Base-by-base conservation (phyloP, 2,329 filamentous ascomycete species). In the Myriosclerotinia curreyana region DNA sequence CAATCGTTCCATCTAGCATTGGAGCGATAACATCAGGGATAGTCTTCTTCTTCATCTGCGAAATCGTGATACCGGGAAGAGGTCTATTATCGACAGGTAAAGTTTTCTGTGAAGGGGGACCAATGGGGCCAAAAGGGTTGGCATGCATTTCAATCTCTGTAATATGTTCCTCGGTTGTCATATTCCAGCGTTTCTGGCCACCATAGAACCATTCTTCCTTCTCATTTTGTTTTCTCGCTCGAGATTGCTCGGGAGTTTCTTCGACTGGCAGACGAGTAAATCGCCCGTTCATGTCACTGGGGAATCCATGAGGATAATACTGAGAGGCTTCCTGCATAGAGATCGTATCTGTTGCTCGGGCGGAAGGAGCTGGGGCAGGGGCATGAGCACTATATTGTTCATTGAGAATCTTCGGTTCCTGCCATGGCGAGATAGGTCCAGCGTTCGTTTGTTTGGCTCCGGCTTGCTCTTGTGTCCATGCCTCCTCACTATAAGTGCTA, bases 241-340 rank as follows among this genome's bases (percentile, higher is more conserved):
- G 52, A 55, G 70, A 60, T 36, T 54, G 44, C 42, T 59, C 46
- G 5, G 34, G 50, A 20, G 42, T 25, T 22, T 64, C 28, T 17
- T 64, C 53, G 48, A 44, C 53, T 11, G 68, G 66, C n/a, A 73
- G 54, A 28, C 66, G 67, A 40, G 59, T 66, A 22, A 55, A 69
- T 40, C 64, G 48, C 28, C 67, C 68, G 48, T 54, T 68, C 62
- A 72, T 71, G 44, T 71, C 68, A 20, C n/a, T 52, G 11, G 70
- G 70, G 22, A 71, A 67, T 12, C 72, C 71, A 34, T 66, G 53
- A 2, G 73, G 73, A 64, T 72, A 75, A 65, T 74, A 74, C 36
- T 71, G 67, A 3, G 62, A 48, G 36, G 69, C 69, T 36, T 65
- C 58, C 6, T 65, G 40, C 12, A 66, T 62, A 22, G 71, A 62